These are phyloP conservation scores for Colletotrichum siamense DNA, from an alignment of 2,329 filamentous ascomycete species.

Conservation along the genomic window DNA sequence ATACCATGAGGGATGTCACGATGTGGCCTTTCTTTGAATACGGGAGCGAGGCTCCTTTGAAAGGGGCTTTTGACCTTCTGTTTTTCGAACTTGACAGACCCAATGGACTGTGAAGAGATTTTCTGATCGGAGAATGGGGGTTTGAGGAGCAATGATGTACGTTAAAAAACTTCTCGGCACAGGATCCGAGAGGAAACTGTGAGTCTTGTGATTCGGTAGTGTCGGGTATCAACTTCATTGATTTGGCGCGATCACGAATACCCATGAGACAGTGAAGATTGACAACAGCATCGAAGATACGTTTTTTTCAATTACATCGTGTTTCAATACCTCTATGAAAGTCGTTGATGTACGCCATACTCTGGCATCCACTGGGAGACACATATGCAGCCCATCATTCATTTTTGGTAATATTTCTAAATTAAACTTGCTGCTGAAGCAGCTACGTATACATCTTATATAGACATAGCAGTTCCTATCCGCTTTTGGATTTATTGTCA, in stretches of 20 bases:
- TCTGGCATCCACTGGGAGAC: no score
- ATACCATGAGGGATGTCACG: fast-evolving
- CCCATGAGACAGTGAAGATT: no score
- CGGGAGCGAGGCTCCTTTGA: not conserved
- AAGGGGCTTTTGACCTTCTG: not conserved
- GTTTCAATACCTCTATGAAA: no score
- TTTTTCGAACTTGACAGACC: not conserved
- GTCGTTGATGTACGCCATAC: no score
- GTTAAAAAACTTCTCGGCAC: not conserved
- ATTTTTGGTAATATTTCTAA: no score
- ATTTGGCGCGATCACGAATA: not conserved
- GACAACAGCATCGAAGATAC: no score
- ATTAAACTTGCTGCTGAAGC: no score
- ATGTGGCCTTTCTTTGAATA: not conserved
- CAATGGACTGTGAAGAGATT: fast-evolving
- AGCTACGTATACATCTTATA: no score
- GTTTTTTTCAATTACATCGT: no score
- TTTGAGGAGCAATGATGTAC: not conserved
- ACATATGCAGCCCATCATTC: no score
- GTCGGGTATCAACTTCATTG: not conserved
- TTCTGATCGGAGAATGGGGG: not conserved
- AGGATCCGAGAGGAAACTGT: fast-evolving
- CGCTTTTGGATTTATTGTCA: no score
- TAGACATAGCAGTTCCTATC: no score
- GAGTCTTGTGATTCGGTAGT: not conserved